These are phyloP conservation scores for Cryptococcus neoformans DNA, from an alignment of 1,284 basidiomycete species.

Conservation along the genomic window DNA sequence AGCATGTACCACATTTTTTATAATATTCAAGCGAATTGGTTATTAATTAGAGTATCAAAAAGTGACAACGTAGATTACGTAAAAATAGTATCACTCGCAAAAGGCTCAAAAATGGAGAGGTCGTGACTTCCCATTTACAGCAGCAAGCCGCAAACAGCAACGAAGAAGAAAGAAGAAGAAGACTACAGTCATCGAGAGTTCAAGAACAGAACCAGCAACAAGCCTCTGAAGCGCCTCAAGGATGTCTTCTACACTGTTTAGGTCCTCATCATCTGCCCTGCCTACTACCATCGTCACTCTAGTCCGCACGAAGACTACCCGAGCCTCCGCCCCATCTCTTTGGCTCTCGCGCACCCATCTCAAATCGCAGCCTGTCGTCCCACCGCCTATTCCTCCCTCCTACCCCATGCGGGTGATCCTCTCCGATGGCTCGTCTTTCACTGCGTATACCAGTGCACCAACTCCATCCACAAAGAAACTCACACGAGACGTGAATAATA, in stretches of 20 bases:
- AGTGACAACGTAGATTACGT: too few species aligned
- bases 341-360: slow-evolving; percentile 47
- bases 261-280: neutral
- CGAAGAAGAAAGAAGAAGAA: too few species aligned
- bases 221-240: too few species aligned
- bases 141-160: too few species aligned
- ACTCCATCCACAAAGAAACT: slow-evolving; percentile 63
- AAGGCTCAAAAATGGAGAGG: too few species aligned
- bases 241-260: neutral
- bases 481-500: slow-evolving; percentile 80
- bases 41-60: too few species aligned
- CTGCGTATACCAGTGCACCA: slow-evolving; percentile 80
- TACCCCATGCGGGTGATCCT: slow-evolving; percentile 78
- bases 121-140: too few species aligned
- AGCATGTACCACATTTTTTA: too few species aligned
- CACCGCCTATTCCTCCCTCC: slow-evolving; percentile 74
- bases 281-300: neutral
- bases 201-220: too few species aligned
- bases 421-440: slow-evolving; percentile 81
- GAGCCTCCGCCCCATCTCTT: slow-evolving; percentile 25
- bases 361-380: slow-evolving; percentile 55
- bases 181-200: too few species aligned
- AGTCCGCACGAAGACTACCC: slow-evolving; percentile 10
- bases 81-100: too few species aligned
- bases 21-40: too few species aligned